phyloP scores from a whole-genome alignment of 2,329 filamentous ascomycete genomes.

The Aspergillus aculeatus region DNA sequence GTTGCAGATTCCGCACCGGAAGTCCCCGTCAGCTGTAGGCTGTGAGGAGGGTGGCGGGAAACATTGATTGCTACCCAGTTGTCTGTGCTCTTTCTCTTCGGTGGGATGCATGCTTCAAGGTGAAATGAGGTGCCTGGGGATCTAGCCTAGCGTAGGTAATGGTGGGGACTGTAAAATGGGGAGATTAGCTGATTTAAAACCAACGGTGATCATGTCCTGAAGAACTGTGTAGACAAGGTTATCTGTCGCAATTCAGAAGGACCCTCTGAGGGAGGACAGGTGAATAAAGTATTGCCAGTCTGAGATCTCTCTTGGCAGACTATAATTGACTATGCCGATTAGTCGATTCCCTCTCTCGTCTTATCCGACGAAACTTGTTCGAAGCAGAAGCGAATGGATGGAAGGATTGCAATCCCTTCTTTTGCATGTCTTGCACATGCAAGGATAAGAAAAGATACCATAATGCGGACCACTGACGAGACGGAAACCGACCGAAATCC shows the following conservation, averaged over 20 bases:
- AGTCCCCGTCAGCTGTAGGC: constrained; percentile 17
- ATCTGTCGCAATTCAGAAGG: background rate
- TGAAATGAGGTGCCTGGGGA: background rate
- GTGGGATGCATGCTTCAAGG: background rate
- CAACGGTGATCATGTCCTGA: background rate
- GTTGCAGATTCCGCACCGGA: constrained; percentile 19
- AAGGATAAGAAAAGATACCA: background rate
- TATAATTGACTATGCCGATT: background rate
- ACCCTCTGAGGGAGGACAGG: background rate
- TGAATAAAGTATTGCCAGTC: background rate
- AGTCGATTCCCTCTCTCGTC: constrained; percentile 1
- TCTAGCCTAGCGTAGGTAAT: background rate
- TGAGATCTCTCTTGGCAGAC: background rate
- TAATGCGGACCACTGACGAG: background rate
- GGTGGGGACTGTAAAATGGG: background rate
- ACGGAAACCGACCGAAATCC: background rate
- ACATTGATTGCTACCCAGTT: background rate
- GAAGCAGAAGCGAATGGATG: constrained; percentile 5
- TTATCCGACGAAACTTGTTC: background rate
- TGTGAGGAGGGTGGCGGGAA: constrained; percentile 19
- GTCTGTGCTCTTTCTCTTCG: background rate
- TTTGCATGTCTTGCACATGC: constrained; percentile 1
- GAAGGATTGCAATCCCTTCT: constrained; percentile 7
- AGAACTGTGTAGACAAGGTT: background rate
- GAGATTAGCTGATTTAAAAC: background rate